Evolutionary conservation across 148 eudicot genomes (phyloP).

Genomic region (Salicornia ramosissima): DNA sequence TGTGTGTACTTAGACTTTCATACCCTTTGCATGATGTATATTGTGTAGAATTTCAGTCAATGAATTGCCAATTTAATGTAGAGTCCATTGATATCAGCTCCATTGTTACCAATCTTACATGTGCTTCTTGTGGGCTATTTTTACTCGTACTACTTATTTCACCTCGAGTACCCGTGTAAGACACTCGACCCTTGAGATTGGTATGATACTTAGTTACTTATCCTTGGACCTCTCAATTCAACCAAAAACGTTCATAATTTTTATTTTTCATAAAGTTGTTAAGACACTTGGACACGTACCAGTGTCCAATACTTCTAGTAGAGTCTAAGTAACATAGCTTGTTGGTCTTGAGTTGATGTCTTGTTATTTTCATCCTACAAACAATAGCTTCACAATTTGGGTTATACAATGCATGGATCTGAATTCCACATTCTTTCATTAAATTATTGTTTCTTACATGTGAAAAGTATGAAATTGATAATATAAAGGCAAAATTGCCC

Average conservation of each 20-base stretch:
- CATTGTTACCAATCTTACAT: no score
- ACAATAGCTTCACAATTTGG: neutral
- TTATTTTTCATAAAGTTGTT: no score
- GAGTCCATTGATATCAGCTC: neutral
- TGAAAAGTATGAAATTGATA: slow-evolving; percentile 2
- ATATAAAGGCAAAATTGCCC: no score
- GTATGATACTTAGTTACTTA: no score
- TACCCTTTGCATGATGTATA: neutral
- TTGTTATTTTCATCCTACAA: neutral
- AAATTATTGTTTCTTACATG: neutral
- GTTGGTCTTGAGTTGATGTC: neutral
- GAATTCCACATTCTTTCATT: neutral
- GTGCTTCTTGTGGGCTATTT: no score
- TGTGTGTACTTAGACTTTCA: neutral
- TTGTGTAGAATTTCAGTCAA: neutral
- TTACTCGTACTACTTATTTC: no score
- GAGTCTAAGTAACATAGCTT: neutral
- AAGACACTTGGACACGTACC: no score
- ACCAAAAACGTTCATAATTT: no score
- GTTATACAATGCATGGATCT: neutral
- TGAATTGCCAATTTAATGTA: neutral
- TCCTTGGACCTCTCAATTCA: no score
- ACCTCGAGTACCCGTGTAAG: no score
- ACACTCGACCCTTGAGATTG: no score
- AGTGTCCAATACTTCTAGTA: no score